These are phyloP conservation scores for Bacidia rubella DNA, from an alignment of 495 filamentous ascomycete species.

Conservation along the genomic window DNA sequence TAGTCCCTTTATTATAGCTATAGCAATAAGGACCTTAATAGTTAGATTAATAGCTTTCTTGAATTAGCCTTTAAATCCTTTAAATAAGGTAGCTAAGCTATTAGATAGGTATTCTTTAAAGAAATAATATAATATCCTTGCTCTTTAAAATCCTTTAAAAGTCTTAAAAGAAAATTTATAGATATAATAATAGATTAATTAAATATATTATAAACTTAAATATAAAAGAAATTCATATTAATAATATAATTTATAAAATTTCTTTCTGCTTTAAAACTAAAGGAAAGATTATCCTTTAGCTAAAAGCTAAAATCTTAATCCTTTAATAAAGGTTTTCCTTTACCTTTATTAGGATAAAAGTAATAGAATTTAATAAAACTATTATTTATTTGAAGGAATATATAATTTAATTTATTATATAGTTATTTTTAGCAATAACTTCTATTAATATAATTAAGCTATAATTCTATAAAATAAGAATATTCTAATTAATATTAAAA, in stretches of 20 bases:
- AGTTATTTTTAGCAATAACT: not conserved
- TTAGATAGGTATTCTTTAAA: not conserved
- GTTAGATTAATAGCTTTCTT: not conserved
- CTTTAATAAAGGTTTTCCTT: not conserved
- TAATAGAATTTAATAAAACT: not conserved
- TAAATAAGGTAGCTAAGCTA: not conserved
- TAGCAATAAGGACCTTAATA: too few species aligned
- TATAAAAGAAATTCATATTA: not conserved
- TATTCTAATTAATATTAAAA: not conserved
- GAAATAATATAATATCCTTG: not conserved
- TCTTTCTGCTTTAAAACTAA: not conserved
- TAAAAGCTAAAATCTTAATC: constrained; percentile 2
- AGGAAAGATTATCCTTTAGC: not conserved
- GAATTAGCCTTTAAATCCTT: not conserved
- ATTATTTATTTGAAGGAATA: not conserved
- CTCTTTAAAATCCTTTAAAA: not conserved
- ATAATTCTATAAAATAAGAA: not conserved
- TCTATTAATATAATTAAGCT: not conserved
- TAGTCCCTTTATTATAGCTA: too few species aligned
- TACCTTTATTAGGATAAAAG: not conserved
- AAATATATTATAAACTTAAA: not conserved
- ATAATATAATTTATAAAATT: not conserved
- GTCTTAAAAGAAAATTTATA: not conserved
- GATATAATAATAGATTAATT: not conserved
- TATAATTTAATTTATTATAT: not conserved